These are phyloP conservation scores for Hanseniaspora singularis DNA, from an alignment of 805 yeast genomes.

Conservation along the genomic window DNA sequence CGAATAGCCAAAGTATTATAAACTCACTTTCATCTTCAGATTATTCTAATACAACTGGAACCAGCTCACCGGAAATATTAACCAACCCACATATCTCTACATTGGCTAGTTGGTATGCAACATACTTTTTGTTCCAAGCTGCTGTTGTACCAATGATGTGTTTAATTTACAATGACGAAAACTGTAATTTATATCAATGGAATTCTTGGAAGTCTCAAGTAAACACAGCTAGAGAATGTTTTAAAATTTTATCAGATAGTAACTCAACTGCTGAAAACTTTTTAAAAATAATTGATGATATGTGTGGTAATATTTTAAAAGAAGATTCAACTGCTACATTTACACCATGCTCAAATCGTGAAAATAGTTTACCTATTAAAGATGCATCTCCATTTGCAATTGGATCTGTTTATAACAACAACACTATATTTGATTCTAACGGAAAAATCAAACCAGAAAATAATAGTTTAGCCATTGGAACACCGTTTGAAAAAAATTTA, in stretches of 20 bases:
- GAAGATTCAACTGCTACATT: constrained; percentile 13
- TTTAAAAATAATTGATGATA: constrained; percentile 11
- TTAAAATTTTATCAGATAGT: constrained; percentile 2
- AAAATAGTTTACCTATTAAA: neutral
- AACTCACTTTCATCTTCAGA: constrained; percentile 9
- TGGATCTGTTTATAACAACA: constrained; percentile 14
- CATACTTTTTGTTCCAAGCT: constrained; percentile 53
- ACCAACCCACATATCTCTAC: constrained; percentile 32
- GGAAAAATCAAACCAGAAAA: constrained; percentile 6
- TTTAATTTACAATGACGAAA: constrained; percentile 14
- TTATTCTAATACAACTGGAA: constrained; percentile 8
- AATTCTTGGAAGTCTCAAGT: constrained; percentile 15
- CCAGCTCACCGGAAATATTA: constrained; percentile 6
- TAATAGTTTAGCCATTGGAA: constrained; percentile 8
- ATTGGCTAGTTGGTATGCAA: constrained; percentile 50
- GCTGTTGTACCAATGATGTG: constrained; percentile 39
- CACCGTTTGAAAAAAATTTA: constrained; percentile 2
- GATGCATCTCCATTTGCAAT: constrained; percentile 12
- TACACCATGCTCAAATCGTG: constrained; percentile 3
- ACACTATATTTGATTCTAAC: constrained; percentile 11
- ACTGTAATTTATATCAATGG: constrained; percentile 9
- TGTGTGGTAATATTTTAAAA: constrained; percentile 14
- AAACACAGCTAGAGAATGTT: constrained; percentile 1
- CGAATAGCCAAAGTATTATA: neutral
- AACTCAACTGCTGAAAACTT: constrained; percentile 15